These are phyloP conservation scores for Papiliotrema laurentii DNA, from an alignment of 1,284 basidiomycete species.

Conservation along the genomic window DNA sequence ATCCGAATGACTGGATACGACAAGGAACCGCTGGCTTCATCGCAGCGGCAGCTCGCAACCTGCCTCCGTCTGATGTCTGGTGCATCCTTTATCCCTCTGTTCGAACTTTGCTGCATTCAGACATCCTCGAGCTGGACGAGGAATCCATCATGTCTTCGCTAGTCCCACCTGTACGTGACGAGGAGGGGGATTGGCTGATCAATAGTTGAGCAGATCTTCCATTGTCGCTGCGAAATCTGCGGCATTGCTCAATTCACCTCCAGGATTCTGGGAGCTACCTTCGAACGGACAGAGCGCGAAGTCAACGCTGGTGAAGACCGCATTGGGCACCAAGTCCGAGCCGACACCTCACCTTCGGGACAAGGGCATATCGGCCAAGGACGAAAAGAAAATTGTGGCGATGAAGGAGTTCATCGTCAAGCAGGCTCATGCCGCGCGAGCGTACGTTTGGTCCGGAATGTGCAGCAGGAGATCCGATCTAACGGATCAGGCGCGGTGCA, in stretches of 20 bases:
- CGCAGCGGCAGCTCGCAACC: conserved; percentile 70
- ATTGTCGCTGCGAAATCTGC: conserved; percentile 71
- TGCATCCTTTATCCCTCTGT: conserved; percentile 91
- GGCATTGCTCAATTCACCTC: conserved; percentile 42
- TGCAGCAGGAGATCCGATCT: conserved; percentile 1
- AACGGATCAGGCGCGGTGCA: conserved; percentile 24
- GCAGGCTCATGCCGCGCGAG: conserved; percentile 64
- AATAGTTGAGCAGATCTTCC: conserved; percentile 68
- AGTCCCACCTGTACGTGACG: conserved; percentile 64
- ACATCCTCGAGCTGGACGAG: conserved; percentile 73
- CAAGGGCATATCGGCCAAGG: conserved; percentile 51
- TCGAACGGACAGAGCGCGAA: conserved; percentile 14
- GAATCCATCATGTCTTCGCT: conserved; percentile 67
- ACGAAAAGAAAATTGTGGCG: conserved; percentile 51
- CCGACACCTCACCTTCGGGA: conserved; percentile 17
- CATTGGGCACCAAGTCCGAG: conserved; percentile 5
- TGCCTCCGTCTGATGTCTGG: conserved; percentile 86
- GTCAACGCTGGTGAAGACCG: conserved; percentile 14
- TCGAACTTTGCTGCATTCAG: conserved; percentile 77
- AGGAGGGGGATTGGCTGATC: not conserved
- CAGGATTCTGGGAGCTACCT: conserved; percentile 64
- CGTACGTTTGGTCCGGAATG: conserved; percentile 49
- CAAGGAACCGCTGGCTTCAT: conserved; percentile 87
- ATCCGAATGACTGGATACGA: conserved; percentile 94
- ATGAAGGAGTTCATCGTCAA: conserved; percentile 85